These are phyloP conservation scores for Globisporangium alternatum DNA, from an alignment of 352 stramenopile genomes.

Conservation along the genomic window DNA sequence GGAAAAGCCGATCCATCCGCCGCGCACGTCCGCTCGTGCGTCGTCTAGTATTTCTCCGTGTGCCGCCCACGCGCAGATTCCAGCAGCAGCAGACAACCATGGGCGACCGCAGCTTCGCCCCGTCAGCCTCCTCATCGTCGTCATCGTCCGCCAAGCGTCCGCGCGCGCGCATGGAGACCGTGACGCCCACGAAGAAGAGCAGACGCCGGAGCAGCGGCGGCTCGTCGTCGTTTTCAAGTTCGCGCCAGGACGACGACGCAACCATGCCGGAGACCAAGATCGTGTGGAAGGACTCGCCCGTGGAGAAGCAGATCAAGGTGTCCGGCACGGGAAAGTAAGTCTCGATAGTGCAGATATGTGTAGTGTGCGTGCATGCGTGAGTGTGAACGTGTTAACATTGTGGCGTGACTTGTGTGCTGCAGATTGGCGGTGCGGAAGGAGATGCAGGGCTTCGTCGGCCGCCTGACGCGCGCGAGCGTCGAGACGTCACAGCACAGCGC, in stretches of 20 bases:
- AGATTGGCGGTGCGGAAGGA: constrained; percentile 57
- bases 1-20: background rate
- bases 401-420: background rate
- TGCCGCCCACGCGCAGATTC: background rate
- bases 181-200: constrained; percentile 21
- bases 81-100: background rate
- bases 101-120: constrained; percentile 1
- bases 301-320: constrained; percentile 74
- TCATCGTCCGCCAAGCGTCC: constrained; percentile 36
- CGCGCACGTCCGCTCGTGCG: no score
- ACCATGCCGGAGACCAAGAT: constrained; percentile 37
- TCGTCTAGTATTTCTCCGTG: background rate
- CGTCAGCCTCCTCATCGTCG: background rate
- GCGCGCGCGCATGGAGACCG: constrained; percentile 37
- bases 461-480: constrained; percentile 51
- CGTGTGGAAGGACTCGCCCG: constrained; percentile 80
- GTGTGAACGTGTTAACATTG: constrained; percentile 3
- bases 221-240: background rate
- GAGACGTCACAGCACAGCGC: constrained; percentile 27
- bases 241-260: constrained; percentile 6
- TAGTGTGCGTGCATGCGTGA: background rate
- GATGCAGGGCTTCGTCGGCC: constrained; percentile 69
- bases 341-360: background rate
- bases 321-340: constrained; percentile 62
- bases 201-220: background rate